phyloP scores from a whole-genome alignment of 2,329 filamentous ascomycete genomes.

The Phialocephala sp. region DNA sequence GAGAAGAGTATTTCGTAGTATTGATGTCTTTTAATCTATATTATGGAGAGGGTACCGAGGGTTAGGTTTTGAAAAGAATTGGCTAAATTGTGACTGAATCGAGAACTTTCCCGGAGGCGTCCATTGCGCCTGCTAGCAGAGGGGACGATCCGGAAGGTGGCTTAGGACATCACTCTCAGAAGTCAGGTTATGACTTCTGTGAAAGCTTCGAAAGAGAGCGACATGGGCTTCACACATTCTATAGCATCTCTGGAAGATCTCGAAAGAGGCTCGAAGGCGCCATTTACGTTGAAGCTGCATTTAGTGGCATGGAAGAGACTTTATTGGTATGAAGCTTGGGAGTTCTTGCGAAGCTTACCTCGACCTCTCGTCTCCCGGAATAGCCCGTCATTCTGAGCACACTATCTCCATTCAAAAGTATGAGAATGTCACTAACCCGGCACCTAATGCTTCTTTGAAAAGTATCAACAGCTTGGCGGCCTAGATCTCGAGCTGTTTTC shows the following conservation, averaged over 20 bases:
- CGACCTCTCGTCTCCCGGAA: no score
- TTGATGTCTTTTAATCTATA: background rate
- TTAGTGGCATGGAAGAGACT: background rate
- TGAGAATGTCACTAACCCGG: background rate
- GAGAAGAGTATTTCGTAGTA: background rate
- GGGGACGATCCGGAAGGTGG: no score
- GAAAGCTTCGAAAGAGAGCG: background rate
- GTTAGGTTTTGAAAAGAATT: background rate
- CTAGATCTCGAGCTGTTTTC: background rate
- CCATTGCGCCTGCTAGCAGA: no score
- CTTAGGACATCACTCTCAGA: no score
- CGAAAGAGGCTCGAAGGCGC: background rate
- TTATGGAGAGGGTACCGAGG: background rate
- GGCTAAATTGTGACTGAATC: no score
- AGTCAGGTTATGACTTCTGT: background rate
- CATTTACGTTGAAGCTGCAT: background rate
- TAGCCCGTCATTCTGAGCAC: background rate
- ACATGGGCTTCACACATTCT: no score
- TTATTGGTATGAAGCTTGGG: conserved; percentile 12
- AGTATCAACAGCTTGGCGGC: background rate
- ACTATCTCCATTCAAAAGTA: background rate
- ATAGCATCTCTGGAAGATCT: no score
- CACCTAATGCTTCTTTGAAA: background rate
- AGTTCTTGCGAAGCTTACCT: conserved; percentile 18
- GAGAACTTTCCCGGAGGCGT: no score